phyloP scores from a whole-genome alignment of 2,329 filamentous ascomycete genomes.

The Chrysoporthe puriensis region DNA sequence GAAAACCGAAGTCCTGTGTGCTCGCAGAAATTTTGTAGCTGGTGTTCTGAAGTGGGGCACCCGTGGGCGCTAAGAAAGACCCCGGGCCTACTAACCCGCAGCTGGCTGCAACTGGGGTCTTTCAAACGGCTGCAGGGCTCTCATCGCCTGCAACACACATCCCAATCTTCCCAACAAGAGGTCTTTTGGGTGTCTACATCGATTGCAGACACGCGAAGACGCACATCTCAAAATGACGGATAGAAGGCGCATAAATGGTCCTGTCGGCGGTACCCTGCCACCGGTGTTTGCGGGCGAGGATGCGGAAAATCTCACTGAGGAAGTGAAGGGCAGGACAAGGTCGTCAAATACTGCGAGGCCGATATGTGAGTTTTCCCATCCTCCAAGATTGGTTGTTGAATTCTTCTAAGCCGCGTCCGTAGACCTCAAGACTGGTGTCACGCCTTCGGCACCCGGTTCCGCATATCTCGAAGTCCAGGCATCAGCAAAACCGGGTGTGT shows the following conservation, averaged over 20 bases:
- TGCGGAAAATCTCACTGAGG: constrained; percentile 50
- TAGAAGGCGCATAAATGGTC: constrained; percentile 87
- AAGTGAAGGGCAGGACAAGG: constrained; percentile 55
- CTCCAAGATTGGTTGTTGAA: constrained; percentile 6
- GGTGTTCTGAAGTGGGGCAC: constrained; percentile 15
- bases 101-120: background rate
- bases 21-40: constrained; percentile 31
- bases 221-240: constrained; percentile 65
- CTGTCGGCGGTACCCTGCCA: constrained; percentile 73
- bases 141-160: background rate
- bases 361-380: constrained; percentile 69
- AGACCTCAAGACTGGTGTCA: constrained; percentile 91
- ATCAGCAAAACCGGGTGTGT: constrained; percentile 43
- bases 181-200: background rate
- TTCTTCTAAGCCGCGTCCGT: constrained; percentile 26
- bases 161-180: background rate
- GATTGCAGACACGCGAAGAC: background rate
- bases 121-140: background rate
- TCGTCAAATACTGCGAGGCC: constrained; percentile 75
- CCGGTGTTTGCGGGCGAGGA: constrained; percentile 59
- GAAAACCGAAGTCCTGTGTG: constrained; percentile 24
- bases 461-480: constrained; percentile 76
- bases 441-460: constrained; percentile 90
- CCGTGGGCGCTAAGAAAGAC: background rate
- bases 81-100: background rate